These are phyloP conservation scores for Cutaneotrichosporon daszewskae DNA, from an alignment of 1,284 basidiomycete species.

Conservation along the genomic window DNA sequence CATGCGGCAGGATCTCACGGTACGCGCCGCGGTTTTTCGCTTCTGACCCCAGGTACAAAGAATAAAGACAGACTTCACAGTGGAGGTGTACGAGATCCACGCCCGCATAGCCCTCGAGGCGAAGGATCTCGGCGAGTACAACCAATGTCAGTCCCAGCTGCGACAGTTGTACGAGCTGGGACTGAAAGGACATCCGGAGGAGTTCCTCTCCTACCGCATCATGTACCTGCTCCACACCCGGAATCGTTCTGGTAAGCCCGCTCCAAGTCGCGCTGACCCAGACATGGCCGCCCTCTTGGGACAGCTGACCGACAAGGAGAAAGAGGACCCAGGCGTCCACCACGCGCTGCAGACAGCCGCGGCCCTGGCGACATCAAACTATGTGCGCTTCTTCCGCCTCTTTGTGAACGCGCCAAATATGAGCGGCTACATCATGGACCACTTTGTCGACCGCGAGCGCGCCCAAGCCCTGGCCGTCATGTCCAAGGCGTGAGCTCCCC, in stretches of 20 bases:
- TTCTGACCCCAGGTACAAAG: constrained; percentile 65
- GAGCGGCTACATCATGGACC: constrained; percentile 99
- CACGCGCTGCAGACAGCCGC: constrained; percentile 88
- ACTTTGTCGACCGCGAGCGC: constrained; percentile 90
- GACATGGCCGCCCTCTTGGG: constrained; percentile 94
- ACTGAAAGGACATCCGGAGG: constrained; percentile 81
- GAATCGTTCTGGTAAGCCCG: constrained; percentile 76
- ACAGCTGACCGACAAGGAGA: constrained; percentile 87
- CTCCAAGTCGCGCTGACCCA: constrained; percentile 40
- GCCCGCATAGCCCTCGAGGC: constrained; percentile 93
- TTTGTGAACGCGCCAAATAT: constrained; percentile 87
- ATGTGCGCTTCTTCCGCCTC: constrained; percentile 81
- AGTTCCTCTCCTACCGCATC: constrained; percentile 97
- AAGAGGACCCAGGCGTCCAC: constrained; percentile 67
- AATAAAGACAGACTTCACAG: constrained; percentile 98
- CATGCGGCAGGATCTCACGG: constrained; percentile 93
- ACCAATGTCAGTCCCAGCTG: constrained; percentile 91
- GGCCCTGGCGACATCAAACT: constrained; percentile 86
- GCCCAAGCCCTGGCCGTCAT: constrained; percentile 81
- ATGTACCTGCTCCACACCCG: constrained; percentile 91
- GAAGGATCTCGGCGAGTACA: constrained; percentile 98
- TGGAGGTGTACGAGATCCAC: constrained; percentile 96
- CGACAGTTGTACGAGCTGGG: constrained; percentile 87
- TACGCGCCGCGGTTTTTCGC: too few species aligned
- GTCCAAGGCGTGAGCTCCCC: constrained; percentile 71